Conservation (phyloP, 2,329 filamentous ascomycete genomes). For the Coniochaeta ligniaria region DNA sequence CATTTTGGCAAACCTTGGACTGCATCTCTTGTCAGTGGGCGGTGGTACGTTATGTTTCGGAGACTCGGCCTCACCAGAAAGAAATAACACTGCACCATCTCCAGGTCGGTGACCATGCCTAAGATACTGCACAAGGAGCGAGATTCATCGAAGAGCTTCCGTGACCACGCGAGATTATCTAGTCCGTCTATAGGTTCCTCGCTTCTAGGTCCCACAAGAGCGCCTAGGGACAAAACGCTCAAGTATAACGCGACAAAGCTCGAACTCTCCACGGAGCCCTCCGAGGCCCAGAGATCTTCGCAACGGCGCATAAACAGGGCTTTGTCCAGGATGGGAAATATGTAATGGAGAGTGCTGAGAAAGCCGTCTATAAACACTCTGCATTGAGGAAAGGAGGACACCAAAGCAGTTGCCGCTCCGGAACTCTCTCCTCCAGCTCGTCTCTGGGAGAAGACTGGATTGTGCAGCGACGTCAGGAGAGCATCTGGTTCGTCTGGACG, state of each 20-base stretch:
- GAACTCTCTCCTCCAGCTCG: conserved; percentile 10
- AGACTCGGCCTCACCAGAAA: conserved; percentile 27
- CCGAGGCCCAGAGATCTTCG: conserved; percentile 31
- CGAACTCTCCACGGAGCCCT: conserved; percentile 13
- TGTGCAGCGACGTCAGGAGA: conserved; percentile 35
- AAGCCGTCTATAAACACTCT: conserved; percentile 35
- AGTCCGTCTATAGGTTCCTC: conserved; percentile 33
- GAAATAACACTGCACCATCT: conserved; percentile 39
- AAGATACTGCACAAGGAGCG: conserved; percentile 27
- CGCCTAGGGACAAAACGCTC: conserved; percentile 36
- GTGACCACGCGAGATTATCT: conserved; percentile 36
- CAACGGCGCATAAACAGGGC: conserved; percentile 32
- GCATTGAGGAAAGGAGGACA: conserved; percentile 20
- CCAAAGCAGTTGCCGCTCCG: conserved; percentile 6
- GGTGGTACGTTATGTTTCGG: neutral
- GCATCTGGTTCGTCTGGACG: conserved; percentile 12
- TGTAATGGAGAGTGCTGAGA: conserved; percentile 38
- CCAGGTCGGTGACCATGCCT: conserved; percentile 35
- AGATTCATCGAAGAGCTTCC: conserved; percentile 35
- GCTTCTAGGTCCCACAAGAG: conserved; percentile 34
- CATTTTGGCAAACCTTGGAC: conserved; percentile 41
- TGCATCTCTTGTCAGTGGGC: conserved; percentile 8
- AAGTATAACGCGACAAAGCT: conserved; percentile 41
- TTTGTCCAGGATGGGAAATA: conserved; percentile 40
- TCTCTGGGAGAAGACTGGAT: conserved; percentile 29